Conservation (phyloP, 2,329 filamentous ascomycete genomes). For the Ophiostoma montium region DNA sequence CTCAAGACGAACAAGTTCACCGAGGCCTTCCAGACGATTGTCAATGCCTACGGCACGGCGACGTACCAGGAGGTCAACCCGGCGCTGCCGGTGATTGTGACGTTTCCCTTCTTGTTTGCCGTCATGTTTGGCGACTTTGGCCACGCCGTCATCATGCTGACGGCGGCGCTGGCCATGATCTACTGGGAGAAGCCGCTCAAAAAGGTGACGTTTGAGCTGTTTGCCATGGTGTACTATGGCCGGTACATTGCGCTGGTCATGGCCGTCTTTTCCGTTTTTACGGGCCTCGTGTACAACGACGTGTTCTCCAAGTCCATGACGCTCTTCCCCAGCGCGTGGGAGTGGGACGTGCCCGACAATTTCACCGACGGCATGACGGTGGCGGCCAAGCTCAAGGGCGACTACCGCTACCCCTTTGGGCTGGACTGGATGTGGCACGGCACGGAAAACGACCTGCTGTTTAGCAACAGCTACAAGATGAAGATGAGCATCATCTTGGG, state of each 20-base stretch:
- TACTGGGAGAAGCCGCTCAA: slow-evolving; percentile 88
- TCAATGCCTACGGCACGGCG: slow-evolving; percentile 94
- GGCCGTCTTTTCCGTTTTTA: slow-evolving; percentile 94
- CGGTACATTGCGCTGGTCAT: slow-evolving; percentile 98
- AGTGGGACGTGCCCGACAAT: slow-evolving; percentile 53
- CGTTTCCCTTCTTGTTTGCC: slow-evolving; percentile 97
- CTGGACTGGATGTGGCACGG: slow-evolving; percentile 95
- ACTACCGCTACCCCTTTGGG: slow-evolving; percentile 88
- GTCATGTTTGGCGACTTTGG: slow-evolving; percentile 99
- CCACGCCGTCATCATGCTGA: slow-evolving; percentile 79
- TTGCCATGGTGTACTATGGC: slow-evolving; percentile 97
- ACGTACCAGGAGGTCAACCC: slow-evolving; percentile 98
- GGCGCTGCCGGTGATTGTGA: slow-evolving; percentile 85
- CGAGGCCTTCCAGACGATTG: slow-evolving; percentile 95
- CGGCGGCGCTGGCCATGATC: slow-evolving; percentile 80
- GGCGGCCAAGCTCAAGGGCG: slow-evolving; percentile 48
- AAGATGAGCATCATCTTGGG: slow-evolving; percentile 97
- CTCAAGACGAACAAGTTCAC: slow-evolving; percentile 98
- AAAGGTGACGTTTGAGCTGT: slow-evolving; percentile 86
- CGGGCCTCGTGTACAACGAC: slow-evolving; percentile 95
- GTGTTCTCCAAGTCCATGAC: slow-evolving; percentile 89
- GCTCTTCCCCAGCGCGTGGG: slow-evolving; percentile 80
- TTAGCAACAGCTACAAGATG: slow-evolving; percentile 99
- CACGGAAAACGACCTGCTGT: slow-evolving; percentile 86
- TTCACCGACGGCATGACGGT: slow-evolving; percentile 51